Evolutionary conservation across 2,329 filamentous ascomycete genomes (phyloP).

Genomic region (Arthroderma sp.): DNA sequence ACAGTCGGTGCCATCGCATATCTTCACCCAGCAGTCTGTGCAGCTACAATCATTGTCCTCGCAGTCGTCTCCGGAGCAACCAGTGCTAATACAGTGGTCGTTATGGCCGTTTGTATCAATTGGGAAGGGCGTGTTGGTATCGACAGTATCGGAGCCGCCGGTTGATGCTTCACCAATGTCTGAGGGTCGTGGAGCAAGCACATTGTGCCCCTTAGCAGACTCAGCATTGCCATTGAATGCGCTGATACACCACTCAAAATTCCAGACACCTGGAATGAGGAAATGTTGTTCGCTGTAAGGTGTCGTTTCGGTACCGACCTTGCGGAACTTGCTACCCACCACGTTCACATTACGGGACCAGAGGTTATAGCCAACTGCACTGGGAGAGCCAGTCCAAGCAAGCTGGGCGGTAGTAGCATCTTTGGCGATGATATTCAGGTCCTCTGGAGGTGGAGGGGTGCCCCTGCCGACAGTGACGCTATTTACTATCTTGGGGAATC

Average conservation of each 20-base stretch:
- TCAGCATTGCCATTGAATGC: neutral
- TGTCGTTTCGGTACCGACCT: neutral
- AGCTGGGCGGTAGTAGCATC: neutral
- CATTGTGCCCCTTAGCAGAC: neutral
- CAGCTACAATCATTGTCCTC: too few relatives aligned
- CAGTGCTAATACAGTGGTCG: too few relatives aligned
- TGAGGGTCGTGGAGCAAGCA: neutral
- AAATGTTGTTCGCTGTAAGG: neutral
- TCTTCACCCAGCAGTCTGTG: too few relatives aligned
- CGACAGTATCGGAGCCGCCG: too few relatives aligned
- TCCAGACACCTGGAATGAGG: neutral
- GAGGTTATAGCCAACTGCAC: neutral
- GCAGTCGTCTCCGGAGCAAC: too few relatives aligned
- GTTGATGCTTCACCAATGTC: neutral
- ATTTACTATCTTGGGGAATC: neutral
- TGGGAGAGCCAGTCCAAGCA: neutral
- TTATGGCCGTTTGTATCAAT: too few relatives aligned
- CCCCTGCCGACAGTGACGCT: neutral
- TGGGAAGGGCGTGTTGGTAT: too few relatives aligned
- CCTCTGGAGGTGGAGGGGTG: neutral
- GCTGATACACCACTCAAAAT: conserved; percentile 2
- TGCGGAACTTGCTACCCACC: neutral
- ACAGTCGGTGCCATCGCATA: too few relatives aligned
- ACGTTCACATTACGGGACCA: neutral
- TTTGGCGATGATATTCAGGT: neutral